Percentiles rank a stretch among this genome's conserved stretches.
phyloP scores from a whole-genome alignment of 192 early-diverging fungal genomes.

The Allomyces javanicus region DNA sequence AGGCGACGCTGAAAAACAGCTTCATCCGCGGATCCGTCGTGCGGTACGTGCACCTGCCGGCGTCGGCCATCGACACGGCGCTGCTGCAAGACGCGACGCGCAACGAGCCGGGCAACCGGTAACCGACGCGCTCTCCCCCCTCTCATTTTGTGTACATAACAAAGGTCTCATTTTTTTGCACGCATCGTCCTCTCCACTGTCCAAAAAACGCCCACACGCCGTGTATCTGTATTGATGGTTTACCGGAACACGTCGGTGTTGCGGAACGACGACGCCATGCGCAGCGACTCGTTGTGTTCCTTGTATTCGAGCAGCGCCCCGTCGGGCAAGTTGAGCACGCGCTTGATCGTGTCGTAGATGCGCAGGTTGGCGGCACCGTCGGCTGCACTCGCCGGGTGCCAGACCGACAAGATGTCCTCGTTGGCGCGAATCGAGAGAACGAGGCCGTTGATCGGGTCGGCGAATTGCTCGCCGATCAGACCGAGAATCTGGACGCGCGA shows the following conservation, averaged over 20 bases:
- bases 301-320: constrained; percentile 90
- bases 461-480: constrained; percentile 78
- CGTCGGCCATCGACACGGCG: constrained; percentile 76
- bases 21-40: constrained; percentile 99
- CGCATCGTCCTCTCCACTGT: no score
- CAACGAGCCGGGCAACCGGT: constrained; percentile 39
- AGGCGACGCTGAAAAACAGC: constrained; percentile 94
- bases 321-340: constrained; percentile 58
- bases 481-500: constrained; percentile 30
- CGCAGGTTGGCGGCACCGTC: neutral
- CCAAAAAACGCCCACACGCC: no score
- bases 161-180: no score
- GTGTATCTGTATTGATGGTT: no score
- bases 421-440: constrained; percentile 80
- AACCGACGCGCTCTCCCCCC: no score
- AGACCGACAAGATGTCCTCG: constrained; percentile 87
- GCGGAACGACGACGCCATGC: constrained; percentile 70
- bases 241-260: constrained; percentile 47
- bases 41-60: constrained; percentile 80
- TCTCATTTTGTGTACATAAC: no score
- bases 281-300: constrained; percentile 70
- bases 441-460: constrained; percentile 75
- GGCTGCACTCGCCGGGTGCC: constrained; percentile 31
- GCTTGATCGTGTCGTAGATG: constrained; percentile 66
- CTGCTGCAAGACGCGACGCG: constrained; percentile 92